Evolutionary conservation across 2,329 filamentous ascomycete genomes (phyloP).

Genomic region (Pseudogymnoascus pannorum): DNA sequence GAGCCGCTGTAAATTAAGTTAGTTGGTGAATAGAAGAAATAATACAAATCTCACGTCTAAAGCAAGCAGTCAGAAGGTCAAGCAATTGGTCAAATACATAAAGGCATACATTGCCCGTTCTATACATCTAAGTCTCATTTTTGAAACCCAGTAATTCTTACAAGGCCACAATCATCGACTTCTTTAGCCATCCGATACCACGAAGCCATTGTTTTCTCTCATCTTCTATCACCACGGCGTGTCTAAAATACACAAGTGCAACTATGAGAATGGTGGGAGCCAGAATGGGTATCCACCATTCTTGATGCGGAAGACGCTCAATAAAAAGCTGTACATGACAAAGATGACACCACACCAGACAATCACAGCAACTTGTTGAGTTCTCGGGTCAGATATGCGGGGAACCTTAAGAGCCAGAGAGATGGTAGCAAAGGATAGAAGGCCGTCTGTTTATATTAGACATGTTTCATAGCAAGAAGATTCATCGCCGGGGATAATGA

Average conservation of each 20-base stretch:
- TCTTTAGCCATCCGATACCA: not conserved
- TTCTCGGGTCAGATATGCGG: constrained; percentile 68
- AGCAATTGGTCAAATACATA: not conserved
- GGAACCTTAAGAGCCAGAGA: constrained; percentile 88
- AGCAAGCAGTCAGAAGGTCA: not conserved
- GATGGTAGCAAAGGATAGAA: constrained; percentile 85
- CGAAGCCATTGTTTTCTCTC: not conserved
- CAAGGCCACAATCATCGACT: not conserved
- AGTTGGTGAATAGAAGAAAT: not conserved
- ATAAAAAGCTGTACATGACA: constrained; percentile 83
- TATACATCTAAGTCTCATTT: constrained; percentile 5
- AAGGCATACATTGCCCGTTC: constrained; percentile 3
- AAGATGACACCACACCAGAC: constrained; percentile 73
- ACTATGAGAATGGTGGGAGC: constrained; percentile 68
- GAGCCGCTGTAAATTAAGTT: not conserved
- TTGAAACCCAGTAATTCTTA: constrained; percentile 8
- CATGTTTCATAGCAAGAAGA: constrained; percentile 10
- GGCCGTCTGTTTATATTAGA: constrained; percentile 47
- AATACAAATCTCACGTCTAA: not conserved
- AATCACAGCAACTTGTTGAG: constrained; percentile 75
- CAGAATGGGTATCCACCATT: constrained; percentile 93
- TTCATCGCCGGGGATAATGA: not conserved
- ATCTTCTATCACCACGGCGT: not conserved
- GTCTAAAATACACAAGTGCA: not conserved
- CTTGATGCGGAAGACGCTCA: constrained; percentile 91